These are phyloP conservation scores for Tuber brumale DNA, from an alignment of 495 filamentous ascomycete genomes.

Conservation along the genomic window DNA sequence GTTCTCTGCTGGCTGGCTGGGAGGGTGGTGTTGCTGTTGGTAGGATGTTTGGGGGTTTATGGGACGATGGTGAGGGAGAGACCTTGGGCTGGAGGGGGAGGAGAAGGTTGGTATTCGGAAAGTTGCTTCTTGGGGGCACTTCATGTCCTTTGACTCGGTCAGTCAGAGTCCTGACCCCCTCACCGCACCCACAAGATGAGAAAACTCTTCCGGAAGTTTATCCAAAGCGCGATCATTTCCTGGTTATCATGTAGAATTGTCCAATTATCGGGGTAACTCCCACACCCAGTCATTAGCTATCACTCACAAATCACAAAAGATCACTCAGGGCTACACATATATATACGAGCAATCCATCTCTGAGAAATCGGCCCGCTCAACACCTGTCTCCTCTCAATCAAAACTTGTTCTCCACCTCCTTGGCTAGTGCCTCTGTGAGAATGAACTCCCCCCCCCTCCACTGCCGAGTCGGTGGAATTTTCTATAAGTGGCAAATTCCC, in stretches of 20 bases:
- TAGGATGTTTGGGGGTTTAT: conserved; percentile 37
- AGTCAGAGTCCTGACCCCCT: conserved; percentile 7
- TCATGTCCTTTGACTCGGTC: too few relatives aligned
- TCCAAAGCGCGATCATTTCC: conserved; percentile 46
- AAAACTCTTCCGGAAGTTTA: conserved; percentile 50
- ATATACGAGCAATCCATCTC: too few relatives aligned
- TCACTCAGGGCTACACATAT: background rate
- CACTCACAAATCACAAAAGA: background rate
- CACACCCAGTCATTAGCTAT: background rate
- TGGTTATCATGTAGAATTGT: conserved; percentile 50
- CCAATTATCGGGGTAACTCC: conserved; percentile 62
- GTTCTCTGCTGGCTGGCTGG: conserved; percentile 42
- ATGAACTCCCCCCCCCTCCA: too few relatives aligned
- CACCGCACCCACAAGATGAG: conserved; percentile 40
- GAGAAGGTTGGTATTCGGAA: conserved; percentile 43
- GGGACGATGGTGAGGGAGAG: background rate
- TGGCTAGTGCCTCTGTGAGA: conserved; percentile 32
- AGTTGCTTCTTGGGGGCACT: conserved; percentile 48
- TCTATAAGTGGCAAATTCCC: too few relatives aligned
- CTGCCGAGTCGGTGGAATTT: too few relatives aligned
- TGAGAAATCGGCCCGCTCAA: conserved; percentile 20
- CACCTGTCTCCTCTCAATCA: conserved; percentile 41
- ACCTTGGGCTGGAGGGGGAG: conserved; percentile 60
- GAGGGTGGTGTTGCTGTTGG: conserved; percentile 48
- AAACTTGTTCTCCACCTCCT: conserved; percentile 34